Evolutionary conservation across 192 early-diverging fungal genomes (phyloP), one percentile per base, ranked within the genome.

Genomic region (Entomortierella beljakovae): DNA sequence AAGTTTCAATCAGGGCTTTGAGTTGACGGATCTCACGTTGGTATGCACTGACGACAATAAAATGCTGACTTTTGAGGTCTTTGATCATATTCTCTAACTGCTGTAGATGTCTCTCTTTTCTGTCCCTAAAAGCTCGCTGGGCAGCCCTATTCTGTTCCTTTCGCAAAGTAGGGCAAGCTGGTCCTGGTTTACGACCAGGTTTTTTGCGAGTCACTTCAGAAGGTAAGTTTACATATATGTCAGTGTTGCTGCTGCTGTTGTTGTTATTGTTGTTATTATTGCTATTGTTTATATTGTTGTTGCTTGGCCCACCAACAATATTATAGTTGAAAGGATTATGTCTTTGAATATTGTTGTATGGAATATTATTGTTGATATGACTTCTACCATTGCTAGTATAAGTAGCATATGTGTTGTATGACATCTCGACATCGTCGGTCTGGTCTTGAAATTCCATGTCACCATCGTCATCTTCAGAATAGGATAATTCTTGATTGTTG

Each of bases 111-210:
- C 86, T 83, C 70, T 94, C 90, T 62, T 93, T 94, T 55, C 95
- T 88, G 80, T 96, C 94, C 52, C 95, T 89, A 72, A 96, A 96
- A 0, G 94, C 95, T 15, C 94, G 85, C 70, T 96, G 95, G 0
- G 95, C 95, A 3, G 93, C 93, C 18, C 95, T 86, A 75, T 96
- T 96, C 74, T 96, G 95, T 1, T 91, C 93, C 25, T 89, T 89
- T n/a, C 88, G 81, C 31, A 86, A 50, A 4, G 86, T 83, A 55
- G 88, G 86, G 6, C 85, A 87, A 15, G 81, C 70, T 7, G 81
- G 83, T 18, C 85, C 87, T 0, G 88, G 88, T 34, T 87, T 89
- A 15, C 86, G 73, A 5, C 88, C 88, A 1, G 70, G 70, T 37
- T 72, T 72, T 35, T 72, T 72, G 46, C 62, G 61, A 46, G 59